Percentiles rank a stretch among this genome's conserved stretches.
These are phyloP conservation scores for Trichoderma breve DNA, from an alignment of 2,329 filamentous ascomycete genomes.

Conservation along the genomic window DNA sequence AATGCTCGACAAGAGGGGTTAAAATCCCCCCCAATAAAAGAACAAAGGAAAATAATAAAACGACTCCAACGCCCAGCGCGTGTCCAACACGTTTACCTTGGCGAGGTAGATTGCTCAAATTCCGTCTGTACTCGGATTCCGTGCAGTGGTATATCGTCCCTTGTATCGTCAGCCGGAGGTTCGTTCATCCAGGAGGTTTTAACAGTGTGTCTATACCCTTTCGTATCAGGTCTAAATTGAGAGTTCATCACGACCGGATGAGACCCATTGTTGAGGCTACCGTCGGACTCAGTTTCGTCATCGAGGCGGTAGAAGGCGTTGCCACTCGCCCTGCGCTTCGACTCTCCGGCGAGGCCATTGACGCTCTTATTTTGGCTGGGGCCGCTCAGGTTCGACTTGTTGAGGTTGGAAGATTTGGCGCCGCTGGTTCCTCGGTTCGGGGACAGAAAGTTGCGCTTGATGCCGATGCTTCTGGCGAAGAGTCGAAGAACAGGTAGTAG, in stretches of 20 bases:
- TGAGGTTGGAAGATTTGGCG: conserved; percentile 10
- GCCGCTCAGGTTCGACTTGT: conserved; percentile 9
- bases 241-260: conserved; percentile 21
- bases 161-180: conserved; percentile 29
- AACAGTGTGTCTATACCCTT: conserved; percentile 33
- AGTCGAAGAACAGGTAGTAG: conserved; percentile 43
- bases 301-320: conserved; percentile 36
- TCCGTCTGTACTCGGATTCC: conserved; percentile 40
- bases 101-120: conserved; percentile 31
- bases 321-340: conserved; percentile 24
- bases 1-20: neutral
- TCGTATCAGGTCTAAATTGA: conserved; percentile 34
- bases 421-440: neutral
- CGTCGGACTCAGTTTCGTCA: conserved; percentile 34
- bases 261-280: conserved; percentile 2
- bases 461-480: conserved; percentile 1
- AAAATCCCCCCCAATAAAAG: neutral
- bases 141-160: conserved; percentile 40
- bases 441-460: conserved; percentile 8
- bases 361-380: neutral
- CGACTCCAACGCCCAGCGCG: neutral
- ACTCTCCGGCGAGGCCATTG: conserved; percentile 16
- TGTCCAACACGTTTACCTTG: neutral
- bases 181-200: conserved; percentile 32
- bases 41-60: neutral